Conservation (phyloP, 352 stramenopile species). For the Phytophthora lateralis region DNA sequence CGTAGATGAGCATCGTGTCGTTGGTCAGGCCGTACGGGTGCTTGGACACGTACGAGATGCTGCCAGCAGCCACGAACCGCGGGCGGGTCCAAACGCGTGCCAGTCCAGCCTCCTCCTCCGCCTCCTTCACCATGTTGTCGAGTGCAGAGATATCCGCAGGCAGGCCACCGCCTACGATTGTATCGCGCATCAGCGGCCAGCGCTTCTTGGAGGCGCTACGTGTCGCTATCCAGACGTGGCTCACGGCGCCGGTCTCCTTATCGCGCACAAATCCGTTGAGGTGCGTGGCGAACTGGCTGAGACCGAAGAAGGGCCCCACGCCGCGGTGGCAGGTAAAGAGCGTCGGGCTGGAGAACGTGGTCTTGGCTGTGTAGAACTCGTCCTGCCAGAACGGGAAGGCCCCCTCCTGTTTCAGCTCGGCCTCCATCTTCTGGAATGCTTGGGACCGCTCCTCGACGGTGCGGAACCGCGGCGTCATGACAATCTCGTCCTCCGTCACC, state of each 20-base stretch:
- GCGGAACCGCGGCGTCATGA: slow-evolving; percentile 37
- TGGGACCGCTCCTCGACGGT: slow-evolving; percentile 38
- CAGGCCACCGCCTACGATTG: slow-evolving; percentile 66
- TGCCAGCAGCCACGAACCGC: slow-evolving; percentile 47
- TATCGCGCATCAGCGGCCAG: slow-evolving; percentile 61
- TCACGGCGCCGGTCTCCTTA: slow-evolving; percentile 28
- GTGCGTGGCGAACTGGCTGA: slow-evolving; percentile 72
- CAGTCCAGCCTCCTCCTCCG: slow-evolving; percentile 65
- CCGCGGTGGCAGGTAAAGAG: slow-evolving; percentile 74
- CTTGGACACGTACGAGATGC: slow-evolving; percentile 62
- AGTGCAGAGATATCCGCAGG: slow-evolving; percentile 49
- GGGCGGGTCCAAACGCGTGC: slow-evolving; percentile 38
- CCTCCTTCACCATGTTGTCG: slow-evolving; percentile 82
- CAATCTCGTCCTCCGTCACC: slow-evolving; percentile 35
- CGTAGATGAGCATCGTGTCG: slow-evolving; percentile 77
- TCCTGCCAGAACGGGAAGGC: slow-evolving; percentile 63
- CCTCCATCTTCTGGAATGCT: slow-evolving; percentile 55
- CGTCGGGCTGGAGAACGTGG: slow-evolving; percentile 43
- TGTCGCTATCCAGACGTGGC: slow-evolving; percentile 67
- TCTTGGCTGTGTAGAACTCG: slow-evolving; percentile 67
- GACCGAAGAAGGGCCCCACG: slow-evolving; percentile 61
- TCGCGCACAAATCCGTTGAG: slow-evolving; percentile 71
- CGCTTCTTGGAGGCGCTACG: slow-evolving; percentile 56
- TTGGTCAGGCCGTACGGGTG: slow-evolving; percentile 61
- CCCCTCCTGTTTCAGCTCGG: slow-evolving; percentile 47